Conservation (phyloP, 2,329 filamentous ascomycete genomes). For the Orbilia quercus region DNA sequence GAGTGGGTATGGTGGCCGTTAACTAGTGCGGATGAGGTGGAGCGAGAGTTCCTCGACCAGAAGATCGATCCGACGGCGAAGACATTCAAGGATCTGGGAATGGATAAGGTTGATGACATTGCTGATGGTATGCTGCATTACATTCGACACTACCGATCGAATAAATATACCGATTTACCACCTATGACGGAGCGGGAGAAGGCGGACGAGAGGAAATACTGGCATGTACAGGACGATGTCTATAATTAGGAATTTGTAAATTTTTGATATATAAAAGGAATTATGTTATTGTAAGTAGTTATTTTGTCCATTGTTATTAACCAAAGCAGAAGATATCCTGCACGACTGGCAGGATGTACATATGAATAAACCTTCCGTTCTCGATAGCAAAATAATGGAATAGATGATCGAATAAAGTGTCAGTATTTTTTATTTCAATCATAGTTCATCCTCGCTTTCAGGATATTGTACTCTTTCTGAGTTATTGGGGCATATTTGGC, state of each 20-base stretch:
- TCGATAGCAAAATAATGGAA: neutral
- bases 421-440: slow-evolving; percentile 1
- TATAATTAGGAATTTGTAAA: slow-evolving; percentile 35
- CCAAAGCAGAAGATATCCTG: slow-evolving; percentile 22
- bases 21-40: slow-evolving; percentile 83
- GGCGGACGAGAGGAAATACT: slow-evolving; percentile 93
- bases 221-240: slow-evolving; percentile 85
- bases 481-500: slow-evolving; percentile 60
- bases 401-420: no score
- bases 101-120: slow-evolving; percentile 83
- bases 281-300: slow-evolving; percentile 50
- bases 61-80: slow-evolving; percentile 89
- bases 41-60: slow-evolving; percentile 93
- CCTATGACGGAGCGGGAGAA: slow-evolving; percentile 95
- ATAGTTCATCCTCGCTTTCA: slow-evolving; percentile 62
- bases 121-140: slow-evolving; percentile 92
- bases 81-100: slow-evolving; percentile 92
- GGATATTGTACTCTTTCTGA: slow-evolving; percentile 62
- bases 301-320: slow-evolving; percentile 42
- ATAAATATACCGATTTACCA: slow-evolving; percentile 89
- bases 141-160: slow-evolving; percentile 75
- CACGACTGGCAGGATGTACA: slow-evolving; percentile 41
- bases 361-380: slow-evolving; percentile 37
- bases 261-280: slow-evolving; percentile 8
- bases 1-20: slow-evolving; percentile 91